These are phyloP conservation scores for Penicillium sp. DNA, from an alignment of 2,329 filamentous ascomycete genomes.

Conservation along the genomic window DNA sequence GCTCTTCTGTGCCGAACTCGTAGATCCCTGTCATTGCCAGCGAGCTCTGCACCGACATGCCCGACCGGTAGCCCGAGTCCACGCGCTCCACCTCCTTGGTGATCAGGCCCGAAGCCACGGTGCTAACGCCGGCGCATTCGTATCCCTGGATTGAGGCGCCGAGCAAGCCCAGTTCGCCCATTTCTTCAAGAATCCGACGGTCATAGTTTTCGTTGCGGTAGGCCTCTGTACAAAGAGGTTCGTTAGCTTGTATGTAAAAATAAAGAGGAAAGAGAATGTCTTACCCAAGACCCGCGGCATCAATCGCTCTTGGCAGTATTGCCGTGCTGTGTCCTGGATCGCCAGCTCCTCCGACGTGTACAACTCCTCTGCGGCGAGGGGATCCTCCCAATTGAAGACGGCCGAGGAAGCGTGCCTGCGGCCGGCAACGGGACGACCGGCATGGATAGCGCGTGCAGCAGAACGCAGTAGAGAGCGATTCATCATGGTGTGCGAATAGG, in stretches of 20 bases:
- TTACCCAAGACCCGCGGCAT: conserved; percentile 78
- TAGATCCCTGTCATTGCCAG: conserved; percentile 90
- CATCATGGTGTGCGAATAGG: conserved; percentile 21
- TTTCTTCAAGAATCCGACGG: conserved; percentile 76
- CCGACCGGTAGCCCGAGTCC: conserved; percentile 85
- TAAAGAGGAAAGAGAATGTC: conserved; percentile 24
- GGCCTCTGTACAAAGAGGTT: conserved; percentile 55
- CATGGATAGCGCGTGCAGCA: conserved; percentile 28
- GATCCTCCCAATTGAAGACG: conserved; percentile 86
- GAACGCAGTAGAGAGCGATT: conserved; percentile 31
- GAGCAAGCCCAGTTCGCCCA: conserved; percentile 85
- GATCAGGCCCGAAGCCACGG: conserved; percentile 82
- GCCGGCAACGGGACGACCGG: conserved; percentile 18
- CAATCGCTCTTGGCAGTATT: conserved; percentile 89
- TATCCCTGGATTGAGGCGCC: conserved; percentile 84
- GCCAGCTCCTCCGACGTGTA: conserved; percentile 87
- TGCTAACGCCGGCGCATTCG: conserved; percentile 80
- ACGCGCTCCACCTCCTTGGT: conserved; percentile 86
- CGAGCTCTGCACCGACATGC: conserved; percentile 89
- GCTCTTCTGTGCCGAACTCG: conserved; percentile 79
- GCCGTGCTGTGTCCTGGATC: conserved; percentile 82
- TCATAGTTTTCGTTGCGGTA: conserved; percentile 86
- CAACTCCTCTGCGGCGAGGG: conserved; percentile 66
- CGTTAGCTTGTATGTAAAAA: neutral
- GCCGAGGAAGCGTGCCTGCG: conserved; percentile 32